phyloP scores from a whole-genome alignment of 179 eudicot genomes.

The Vitellaria paradoxa region DNA sequence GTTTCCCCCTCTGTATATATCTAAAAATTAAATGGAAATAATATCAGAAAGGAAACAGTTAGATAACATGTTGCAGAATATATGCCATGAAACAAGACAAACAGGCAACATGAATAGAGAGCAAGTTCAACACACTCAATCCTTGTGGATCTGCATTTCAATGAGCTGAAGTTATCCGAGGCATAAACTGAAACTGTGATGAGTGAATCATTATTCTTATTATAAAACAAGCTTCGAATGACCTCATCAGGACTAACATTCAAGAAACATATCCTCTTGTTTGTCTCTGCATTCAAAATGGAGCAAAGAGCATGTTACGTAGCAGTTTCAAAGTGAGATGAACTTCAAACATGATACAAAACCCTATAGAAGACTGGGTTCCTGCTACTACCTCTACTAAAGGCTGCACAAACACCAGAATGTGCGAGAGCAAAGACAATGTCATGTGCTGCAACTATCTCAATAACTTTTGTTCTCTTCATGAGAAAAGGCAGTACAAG shows the following conservation, averaged over 20 bases:
- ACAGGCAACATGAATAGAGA: neutral
- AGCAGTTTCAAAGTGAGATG: neutral
- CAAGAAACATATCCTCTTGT: conserved; percentile 14
- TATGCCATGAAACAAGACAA: neutral
- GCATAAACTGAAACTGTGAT: conserved; percentile 73
- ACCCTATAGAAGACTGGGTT: neutral
- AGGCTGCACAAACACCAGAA: conserved; percentile 84
- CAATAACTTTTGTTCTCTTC: conserved; percentile 71
- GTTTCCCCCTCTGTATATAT: conserved; percentile 59
- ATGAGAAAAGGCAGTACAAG: conserved; percentile 57
- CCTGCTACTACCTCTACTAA: conserved; percentile 56
- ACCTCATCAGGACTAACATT: conserved; percentile 70
- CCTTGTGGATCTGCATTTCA: conserved; percentile 67
- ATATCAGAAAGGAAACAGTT: neutral
- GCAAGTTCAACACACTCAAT: conserved; percentile 44
- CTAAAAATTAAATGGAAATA: conserved; percentile 21
- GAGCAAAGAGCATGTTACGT: neutral
- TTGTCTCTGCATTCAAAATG: conserved; percentile 48
- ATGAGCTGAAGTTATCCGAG: conserved; percentile 61
- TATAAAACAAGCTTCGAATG: conserved; percentile 68
- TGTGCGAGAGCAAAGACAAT: conserved; percentile 84
- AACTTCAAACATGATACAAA: neutral
- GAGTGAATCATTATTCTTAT: conserved; percentile 63
- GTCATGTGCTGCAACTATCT: conserved; percentile 78
- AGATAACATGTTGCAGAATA: neutral